Base-by-base conservation (phyloP, 768 basidiomycete genomes). In the Podaxis sp. region DNA sequence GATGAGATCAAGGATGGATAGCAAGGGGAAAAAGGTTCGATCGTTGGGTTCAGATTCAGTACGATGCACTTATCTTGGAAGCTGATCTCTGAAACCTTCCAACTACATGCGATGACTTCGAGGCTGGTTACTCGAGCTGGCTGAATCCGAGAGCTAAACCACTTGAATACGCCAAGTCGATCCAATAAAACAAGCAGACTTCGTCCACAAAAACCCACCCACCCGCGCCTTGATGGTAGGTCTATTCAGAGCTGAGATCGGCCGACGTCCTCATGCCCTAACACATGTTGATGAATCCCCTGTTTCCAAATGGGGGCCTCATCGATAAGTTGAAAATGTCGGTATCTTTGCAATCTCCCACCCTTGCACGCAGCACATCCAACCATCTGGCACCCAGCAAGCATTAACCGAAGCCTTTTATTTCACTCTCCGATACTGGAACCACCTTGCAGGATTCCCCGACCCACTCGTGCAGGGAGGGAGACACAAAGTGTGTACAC, bases 201-300 rank as follows among this genome's bases (percentile, higher is more conserved):
- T 28, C 51, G 44, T 50, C 51, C 40, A 53, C 50, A 59, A 27
- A 32, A 52, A 52, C 58, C 50, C 57, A 59, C 57, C 50, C 40
- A 23, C 25, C 23, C 9, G 21, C 32, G 50, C 25, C 37, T 14
- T 21, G 50, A 21, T 54, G n/a, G 1, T 36, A 54, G 10, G 27
- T 14, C 38, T 59, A 50, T 60, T 53, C 51, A 21, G 42, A 25
- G 42, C 27, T 21, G 10, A 51, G 40, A 53, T 60, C 59, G 28
- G 10, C 57, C 55, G 46, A 6, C 55, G 57, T 69, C 76, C 76
- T 75, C 76, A 74, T 77, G 75, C 72, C 73, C 65, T 56, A 61
- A 67, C 76, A 69, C 76, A 73, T 77, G 75, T 72, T 74, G 72
- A 75, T 75, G 67, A 62, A 55, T 65, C 62, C 61, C 63, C 55